phyloP scores from a whole-genome alignment of 345 rosid genomes.

The Brassica juncea region DNA sequence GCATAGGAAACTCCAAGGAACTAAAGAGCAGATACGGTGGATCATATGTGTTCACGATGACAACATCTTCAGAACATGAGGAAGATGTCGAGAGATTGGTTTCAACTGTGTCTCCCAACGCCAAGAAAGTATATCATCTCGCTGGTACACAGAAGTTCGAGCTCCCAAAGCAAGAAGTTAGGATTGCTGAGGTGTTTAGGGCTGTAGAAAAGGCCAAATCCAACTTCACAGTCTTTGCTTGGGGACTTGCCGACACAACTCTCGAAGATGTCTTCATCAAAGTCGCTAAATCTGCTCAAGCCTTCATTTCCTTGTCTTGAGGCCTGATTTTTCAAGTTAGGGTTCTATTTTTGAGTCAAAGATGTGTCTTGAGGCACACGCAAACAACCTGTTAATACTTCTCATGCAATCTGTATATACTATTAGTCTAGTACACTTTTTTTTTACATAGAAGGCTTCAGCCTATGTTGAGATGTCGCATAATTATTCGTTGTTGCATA shows the following conservation, averaged over 20 bases:
- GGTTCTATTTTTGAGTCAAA: neutral
- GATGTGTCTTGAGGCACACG: neutral
- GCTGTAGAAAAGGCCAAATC: constrained; percentile 61
- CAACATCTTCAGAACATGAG: constrained; percentile 59
- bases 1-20: constrained; percentile 89
- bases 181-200: constrained; percentile 62
- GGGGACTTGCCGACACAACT: constrained; percentile 94
- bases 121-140: constrained; percentile 67
- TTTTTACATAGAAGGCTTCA: neutral
- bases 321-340: neutral
- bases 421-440: neutral
- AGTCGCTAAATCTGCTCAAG: constrained; percentile 62
- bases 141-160: constrained; percentile 96
- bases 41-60: constrained; percentile 78
- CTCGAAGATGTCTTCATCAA: constrained; percentile 86
- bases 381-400: neutral
- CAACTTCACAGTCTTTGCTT: constrained; percentile 75
- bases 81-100: constrained; percentile 21
- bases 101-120: constrained; percentile 34
- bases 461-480: neutral
- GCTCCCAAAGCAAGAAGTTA: constrained; percentile 76
- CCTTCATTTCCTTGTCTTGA: constrained; percentile 38
- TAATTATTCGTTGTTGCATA: neutral
- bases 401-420: neutral
- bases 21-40: constrained; percentile 89